Evolutionary conservation across 1,139 yeast species (phyloP).

Genomic region (Suhomyces taliae): DNA sequence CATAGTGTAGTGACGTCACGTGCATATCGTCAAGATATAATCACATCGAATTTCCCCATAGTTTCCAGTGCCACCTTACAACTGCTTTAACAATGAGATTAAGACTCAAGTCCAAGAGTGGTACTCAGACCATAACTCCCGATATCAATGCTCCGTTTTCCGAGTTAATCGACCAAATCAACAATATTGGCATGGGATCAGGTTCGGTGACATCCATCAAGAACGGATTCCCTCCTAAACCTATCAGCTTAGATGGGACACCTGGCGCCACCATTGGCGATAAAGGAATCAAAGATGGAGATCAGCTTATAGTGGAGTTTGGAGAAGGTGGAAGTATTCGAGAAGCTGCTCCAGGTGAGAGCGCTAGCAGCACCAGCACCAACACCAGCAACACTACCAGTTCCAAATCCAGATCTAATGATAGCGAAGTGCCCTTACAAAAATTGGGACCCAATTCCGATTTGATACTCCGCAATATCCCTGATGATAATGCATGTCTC

Average conservation of each 20-base stretch:
- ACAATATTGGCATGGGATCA: slow-evolving; percentile 15
- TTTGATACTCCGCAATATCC: slow-evolving; percentile 57
- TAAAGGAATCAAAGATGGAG: slow-evolving; percentile 54
- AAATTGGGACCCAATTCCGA: slow-evolving; percentile 3
- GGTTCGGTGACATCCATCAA: slow-evolving; percentile 29
- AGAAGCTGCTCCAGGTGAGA: background rate
- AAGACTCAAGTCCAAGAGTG: slow-evolving; percentile 22
- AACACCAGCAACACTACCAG: background rate
- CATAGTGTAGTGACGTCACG: background rate
- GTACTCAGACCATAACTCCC: slow-evolving; percentile 18
- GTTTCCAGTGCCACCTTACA: background rate
- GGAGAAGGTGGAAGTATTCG: background rate
- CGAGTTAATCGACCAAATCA: slow-evolving; percentile 21
- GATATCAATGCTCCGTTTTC: slow-evolving; percentile 12
- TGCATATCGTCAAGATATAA: background rate
- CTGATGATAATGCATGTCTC: slow-evolving; percentile 80
- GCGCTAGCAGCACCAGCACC: background rate
- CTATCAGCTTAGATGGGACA: slow-evolving; percentile 29
- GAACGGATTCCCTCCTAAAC: slow-evolving; percentile 63
- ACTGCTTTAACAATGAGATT: slow-evolving; percentile 22
- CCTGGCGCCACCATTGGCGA: slow-evolving; percentile 28
- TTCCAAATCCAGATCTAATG: background rate
- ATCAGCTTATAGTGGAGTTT: slow-evolving; percentile 48
- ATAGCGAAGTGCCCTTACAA: background rate
- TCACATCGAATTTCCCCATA: no score